phyloP scores from a whole-genome alignment of 352 stramenopile genomes.

The Pythium oligandrum region DNA sequence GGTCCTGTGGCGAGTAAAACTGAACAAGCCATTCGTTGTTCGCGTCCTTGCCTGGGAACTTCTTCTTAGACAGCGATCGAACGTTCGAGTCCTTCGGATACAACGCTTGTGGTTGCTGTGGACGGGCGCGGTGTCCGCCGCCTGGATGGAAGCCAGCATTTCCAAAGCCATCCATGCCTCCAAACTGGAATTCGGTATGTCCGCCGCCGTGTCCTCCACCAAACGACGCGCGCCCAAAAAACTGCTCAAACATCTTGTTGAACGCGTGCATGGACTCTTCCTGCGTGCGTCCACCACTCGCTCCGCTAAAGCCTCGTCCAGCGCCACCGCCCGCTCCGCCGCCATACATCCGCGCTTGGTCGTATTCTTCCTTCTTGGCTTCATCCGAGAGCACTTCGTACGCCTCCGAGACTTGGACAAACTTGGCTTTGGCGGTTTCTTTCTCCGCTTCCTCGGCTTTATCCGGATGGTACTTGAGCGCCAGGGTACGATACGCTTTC shows the following conservation, averaged over 20 bases:
- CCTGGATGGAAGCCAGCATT: conserved; percentile 25
- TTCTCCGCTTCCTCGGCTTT: conserved; percentile 79
- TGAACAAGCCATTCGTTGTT: conserved; percentile 83
- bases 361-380: conserved; percentile 87
- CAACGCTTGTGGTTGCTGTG: conserved; percentile 31
- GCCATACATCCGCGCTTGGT: conserved; percentile 60
- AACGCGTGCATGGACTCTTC: conserved; percentile 70
- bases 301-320: conserved; percentile 19
- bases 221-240: conserved; percentile 52
- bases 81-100: conserved; percentile 64
- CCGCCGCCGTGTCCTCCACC: conserved; percentile 31
- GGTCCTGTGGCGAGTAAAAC: conserved; percentile 65
- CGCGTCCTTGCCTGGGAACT: conserved; percentile 59
- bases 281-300: conserved; percentile 23
- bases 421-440: conserved; percentile 86
- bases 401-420: conserved; percentile 89
- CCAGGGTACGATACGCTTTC: conserved; percentile 85
- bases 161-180: conserved; percentile 75
- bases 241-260: conserved; percentile 87
- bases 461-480: conserved; percentile 89
- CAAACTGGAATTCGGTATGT: conserved; percentile 74
- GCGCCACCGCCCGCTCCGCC: conserved; percentile 19
- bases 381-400: conserved; percentile 92
- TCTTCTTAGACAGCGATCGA: conserved; percentile 55
- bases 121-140: conserved; percentile 4